Evolutionary conservation across 2,329 filamentous ascomycete genomes (phyloP), one percentile per base, ranked within the genome.

Genomic region (Shiraia bambusicola): DNA sequence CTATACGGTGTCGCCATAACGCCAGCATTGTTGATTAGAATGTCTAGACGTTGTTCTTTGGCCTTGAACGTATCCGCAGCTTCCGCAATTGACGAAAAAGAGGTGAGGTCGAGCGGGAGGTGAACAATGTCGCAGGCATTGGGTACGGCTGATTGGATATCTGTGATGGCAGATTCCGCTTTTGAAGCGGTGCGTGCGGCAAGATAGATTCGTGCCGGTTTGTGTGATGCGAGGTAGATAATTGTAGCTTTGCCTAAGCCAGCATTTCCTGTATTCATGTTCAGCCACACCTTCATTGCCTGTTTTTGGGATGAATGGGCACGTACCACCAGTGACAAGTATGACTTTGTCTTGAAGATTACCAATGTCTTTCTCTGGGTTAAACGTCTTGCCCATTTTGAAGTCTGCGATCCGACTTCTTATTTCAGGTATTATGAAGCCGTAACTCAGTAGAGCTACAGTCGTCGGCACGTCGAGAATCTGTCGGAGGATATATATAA

Each of bases 241-340:
- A 77, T 61, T 17, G 71, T 69, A 53, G 73, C 69, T 41, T 72
- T 72, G 34, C 76, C 75, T 7, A 78, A 61, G 11, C 76, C 76
- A 7, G 65, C 57, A 39, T 74, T 77, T 40, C 72, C 71, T 69
- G 47, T 40, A 3, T 17, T 16, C 17, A 16, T 6, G 28, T 31
- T 52, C 26, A 47, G 45, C 29, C 6, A 9, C 17, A 13, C 11
- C 12, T 30, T 13, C 12, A n/a, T n/a, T 6, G 22, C 9, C 22
- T 19, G 13, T 6, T 22, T 13, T 6, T 16, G n/a, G n/a, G 7
- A 22, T 8, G 19, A 28, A 15, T 12, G 15, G 12, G 14, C 32
- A 31, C 53, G 15, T 63, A 67, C 65, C 65, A 28, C 65, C 65
- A 7, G 65, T 69, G 11, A 67, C 62, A 0, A 69, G 36, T n/a